Percentiles rank a stretch among this genome's conserved stretches.
Conservation (phyloP, 371 early-diverging fungal species). For the Rhizopus arrhizus region DNA sequence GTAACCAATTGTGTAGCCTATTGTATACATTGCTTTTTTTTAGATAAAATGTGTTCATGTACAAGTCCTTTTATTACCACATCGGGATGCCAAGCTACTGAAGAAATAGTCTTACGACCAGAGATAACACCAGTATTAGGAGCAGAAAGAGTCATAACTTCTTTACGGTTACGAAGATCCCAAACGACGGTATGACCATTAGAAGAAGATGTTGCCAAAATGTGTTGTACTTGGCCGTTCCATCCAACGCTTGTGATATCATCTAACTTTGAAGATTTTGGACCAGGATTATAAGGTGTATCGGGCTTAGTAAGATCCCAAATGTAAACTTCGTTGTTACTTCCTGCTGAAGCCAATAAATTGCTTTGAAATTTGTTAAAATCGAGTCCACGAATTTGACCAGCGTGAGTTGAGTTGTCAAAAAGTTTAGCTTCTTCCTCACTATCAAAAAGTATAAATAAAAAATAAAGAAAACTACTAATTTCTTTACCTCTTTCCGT, state of each 20-base stretch:
- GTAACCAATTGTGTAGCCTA: constrained; percentile 29
- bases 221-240: constrained; percentile 94
- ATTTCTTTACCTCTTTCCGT: constrained; percentile 51
- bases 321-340: constrained; percentile 82
- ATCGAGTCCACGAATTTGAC: constrained; percentile 89
- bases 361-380: constrained; percentile 88
- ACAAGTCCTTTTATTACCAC: constrained; percentile 49
- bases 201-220: constrained; percentile 88
- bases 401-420: constrained; percentile 76
- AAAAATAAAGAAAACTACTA: not conserved
- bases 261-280: constrained; percentile 80
- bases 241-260: constrained; percentile 89
- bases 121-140: constrained; percentile 43
- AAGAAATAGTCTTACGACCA: constrained; percentile 57
- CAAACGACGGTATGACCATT: constrained; percentile 94
- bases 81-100: constrained; percentile 94
- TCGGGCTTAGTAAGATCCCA: constrained; percentile 92
- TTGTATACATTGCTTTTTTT: not conserved
- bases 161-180: constrained; percentile 89
- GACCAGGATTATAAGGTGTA: constrained; percentile 90
- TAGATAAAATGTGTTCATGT: not conserved
- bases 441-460: constrained; percentile 3
- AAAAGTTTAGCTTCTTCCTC: constrained; percentile 63
- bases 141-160: constrained; percentile 80
- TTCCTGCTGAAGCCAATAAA: constrained; percentile 88